These are phyloP conservation scores for Gossypium turneri DNA, from an alignment of 345 rosid species.

Conservation along the genomic window DNA sequence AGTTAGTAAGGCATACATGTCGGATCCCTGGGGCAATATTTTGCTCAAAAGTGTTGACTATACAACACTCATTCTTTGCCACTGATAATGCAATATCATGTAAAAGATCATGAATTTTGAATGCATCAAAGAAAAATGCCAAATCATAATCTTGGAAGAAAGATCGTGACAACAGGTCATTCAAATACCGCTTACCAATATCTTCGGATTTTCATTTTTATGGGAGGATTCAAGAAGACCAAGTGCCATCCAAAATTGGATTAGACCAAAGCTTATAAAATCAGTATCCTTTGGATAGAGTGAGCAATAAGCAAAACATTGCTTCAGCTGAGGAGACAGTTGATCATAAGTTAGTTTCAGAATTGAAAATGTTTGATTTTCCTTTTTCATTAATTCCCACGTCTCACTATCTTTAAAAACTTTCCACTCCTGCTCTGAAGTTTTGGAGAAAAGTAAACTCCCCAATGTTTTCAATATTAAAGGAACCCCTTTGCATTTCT, in stretches of 20 bases:
- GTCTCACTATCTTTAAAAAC: neutral
- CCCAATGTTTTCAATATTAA: neutral
- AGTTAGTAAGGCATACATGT: neutral
- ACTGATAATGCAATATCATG: neutral
- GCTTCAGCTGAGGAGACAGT: neutral
- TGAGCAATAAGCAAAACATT: neutral
- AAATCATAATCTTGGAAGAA: neutral
- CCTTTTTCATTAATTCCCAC: neutral
- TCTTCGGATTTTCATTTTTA: neutral
- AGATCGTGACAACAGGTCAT: neutral
- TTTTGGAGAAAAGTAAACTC: neutral
- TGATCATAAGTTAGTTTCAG: neutral
- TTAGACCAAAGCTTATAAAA: too few relatives aligned
- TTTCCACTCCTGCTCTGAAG: neutral
- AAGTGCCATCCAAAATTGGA: too few relatives aligned
- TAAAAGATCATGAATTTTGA: neutral
- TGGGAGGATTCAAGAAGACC: neutral
- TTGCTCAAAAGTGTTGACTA: neutral
- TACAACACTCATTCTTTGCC: neutral
- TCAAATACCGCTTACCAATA: neutral
- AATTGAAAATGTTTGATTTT: neutral
- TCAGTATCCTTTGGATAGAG: neutral
- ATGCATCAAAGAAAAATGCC: neutral
- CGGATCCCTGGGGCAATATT: neutral
- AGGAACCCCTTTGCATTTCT: slow-evolving; percentile 11